A percentile compares a stretch with the other conserved stretches of the same genome.
phyloP scores from a whole-genome alignment of 176 grass and related monocot genomes.

The Eleusine indica region DNA sequence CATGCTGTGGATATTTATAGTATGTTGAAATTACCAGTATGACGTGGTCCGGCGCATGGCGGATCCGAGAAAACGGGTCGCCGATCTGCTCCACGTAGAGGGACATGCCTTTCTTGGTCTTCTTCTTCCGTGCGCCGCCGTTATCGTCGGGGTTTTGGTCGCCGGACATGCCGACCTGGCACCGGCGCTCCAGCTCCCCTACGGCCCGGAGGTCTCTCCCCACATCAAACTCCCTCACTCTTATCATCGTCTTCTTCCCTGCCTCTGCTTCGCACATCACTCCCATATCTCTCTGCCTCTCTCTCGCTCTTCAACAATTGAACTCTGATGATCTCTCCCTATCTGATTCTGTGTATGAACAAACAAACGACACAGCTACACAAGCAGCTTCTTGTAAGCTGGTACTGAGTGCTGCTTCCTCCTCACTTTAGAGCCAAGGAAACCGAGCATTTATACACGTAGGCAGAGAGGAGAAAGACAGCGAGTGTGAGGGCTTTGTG shows the following conservation, averaged over 20 bases:
- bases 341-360: not conserved
- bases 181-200: constrained; percentile 66
- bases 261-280: constrained; percentile 8
- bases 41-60: constrained; percentile 63
- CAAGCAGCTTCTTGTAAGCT: constrained; percentile 28
- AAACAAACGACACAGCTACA: not conserved
- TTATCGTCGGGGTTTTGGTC: constrained; percentile 1
- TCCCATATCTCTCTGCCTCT: constrained; percentile 11
- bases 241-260: constrained; percentile 41
- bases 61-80: constrained; percentile 62
- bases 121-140: constrained; percentile 28
- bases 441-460: constrained; percentile 49
- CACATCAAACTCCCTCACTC: constrained; percentile 68
- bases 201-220: constrained; percentile 52
- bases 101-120: constrained; percentile 49
- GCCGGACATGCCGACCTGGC: constrained; percentile 56
- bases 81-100: constrained; percentile 66
- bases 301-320: not conserved
- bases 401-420: constrained; percentile 27
- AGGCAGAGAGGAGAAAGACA: constrained; percentile 19
- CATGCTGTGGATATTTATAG: not conserved
- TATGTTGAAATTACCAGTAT: constrained; percentile 57
- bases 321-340: not conserved
- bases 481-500: not conserved
- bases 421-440: constrained; percentile 37